These are phyloP conservation scores for Candida mattraensis DNA, from an alignment of 805 yeast species.

Conservation along the genomic window DNA sequence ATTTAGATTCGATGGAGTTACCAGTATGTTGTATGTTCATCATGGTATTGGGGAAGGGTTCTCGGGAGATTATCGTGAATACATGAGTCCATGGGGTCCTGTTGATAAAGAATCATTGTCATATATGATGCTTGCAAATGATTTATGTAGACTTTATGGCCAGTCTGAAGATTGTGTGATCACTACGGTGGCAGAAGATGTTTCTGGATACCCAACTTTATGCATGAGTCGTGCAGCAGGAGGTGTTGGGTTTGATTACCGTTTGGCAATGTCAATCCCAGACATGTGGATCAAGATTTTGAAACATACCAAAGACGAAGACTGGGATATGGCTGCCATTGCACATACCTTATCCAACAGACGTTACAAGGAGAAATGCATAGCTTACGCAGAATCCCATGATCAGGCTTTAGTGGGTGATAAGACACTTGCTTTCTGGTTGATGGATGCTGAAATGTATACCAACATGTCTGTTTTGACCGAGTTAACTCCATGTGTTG, in stretches of 20 bases:
- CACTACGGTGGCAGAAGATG: slow-evolving; percentile 92
- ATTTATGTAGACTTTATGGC: slow-evolving; percentile 58
- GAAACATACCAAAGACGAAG: slow-evolving; percentile 81
- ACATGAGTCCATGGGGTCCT: slow-evolving; percentile 67
- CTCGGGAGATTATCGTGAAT: slow-evolving; percentile 91
- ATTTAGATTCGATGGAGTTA: slow-evolving; percentile 95
- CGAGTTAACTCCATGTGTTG: slow-evolving; percentile 73
- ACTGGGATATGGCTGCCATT: slow-evolving; percentile 86
- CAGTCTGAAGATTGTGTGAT: slow-evolving; percentile 32
- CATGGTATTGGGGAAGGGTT: slow-evolving; percentile 91
- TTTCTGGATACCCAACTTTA: slow-evolving; percentile 94
- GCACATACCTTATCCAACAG: slow-evolving; percentile 83
- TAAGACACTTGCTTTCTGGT: slow-evolving; percentile 94
- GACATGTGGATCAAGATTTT: slow-evolving; percentile 98
- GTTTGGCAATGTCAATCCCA: slow-evolving; percentile 96
- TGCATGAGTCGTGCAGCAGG: slow-evolving; percentile 74
- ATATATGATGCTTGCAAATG: slow-evolving; percentile 89
- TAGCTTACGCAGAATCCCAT: slow-evolving; percentile 91
- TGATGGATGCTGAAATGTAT: slow-evolving; percentile 98
- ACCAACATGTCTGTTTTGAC: slow-evolving; percentile 85
- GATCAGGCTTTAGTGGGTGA: slow-evolving; percentile 98
- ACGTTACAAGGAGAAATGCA: slow-evolving; percentile 83
- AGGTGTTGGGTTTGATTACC: slow-evolving; percentile 91
- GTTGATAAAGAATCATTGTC: slow-evolving; percentile 88
- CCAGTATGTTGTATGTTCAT: slow-evolving; percentile 86